Evolutionary conservation across 352 stramenopile species (phyloP).

Genomic region (Phytophthora tentaculata): DNA sequence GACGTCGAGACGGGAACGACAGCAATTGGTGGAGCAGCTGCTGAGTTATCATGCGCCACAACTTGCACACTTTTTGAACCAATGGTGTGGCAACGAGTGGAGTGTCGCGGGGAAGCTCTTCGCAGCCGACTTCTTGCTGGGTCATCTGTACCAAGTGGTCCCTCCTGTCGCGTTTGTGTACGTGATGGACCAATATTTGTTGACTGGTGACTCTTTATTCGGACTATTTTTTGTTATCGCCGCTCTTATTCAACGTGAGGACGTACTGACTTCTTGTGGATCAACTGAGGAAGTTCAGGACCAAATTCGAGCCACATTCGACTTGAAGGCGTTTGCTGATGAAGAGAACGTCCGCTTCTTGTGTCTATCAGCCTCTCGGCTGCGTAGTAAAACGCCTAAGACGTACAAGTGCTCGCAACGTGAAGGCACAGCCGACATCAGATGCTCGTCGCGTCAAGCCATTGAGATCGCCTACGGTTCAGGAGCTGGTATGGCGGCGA

Average conservation of each 20-base stretch:
- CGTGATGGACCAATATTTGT: constrained; percentile 82
- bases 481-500: constrained; percentile 25
- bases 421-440: constrained; percentile 41
- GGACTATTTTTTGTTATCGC: constrained; percentile 77
- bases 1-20: constrained; percentile 45
- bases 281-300: constrained; percentile 49
- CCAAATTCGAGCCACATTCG: constrained; percentile 49
- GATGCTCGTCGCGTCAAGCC: constrained; percentile 57
- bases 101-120: constrained; percentile 63
- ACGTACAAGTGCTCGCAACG: constrained; percentile 67
- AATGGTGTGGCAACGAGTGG: constrained; percentile 80
- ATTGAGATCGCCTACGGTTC: constrained; percentile 69
- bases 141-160: constrained; percentile 73
- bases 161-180: constrained; percentile 64
- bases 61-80: constrained; percentile 68
- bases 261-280: constrained; percentile 42
- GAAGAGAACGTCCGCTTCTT: constrained; percentile 59
- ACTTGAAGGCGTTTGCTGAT: constrained; percentile 38
- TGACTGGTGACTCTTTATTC: constrained; percentile 74
- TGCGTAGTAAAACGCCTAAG: constrained; percentile 67
- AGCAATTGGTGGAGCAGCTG: constrained; percentile 76
- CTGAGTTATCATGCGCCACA: constrained; percentile 78
- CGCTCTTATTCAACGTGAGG: constrained; percentile 51
- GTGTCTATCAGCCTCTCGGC: constrained; percentile 61
- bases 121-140: constrained; percentile 62